Base-by-base conservation (phyloP, 2,329 filamentous ascomycete species). In the Verticillium isaacii region DNA sequence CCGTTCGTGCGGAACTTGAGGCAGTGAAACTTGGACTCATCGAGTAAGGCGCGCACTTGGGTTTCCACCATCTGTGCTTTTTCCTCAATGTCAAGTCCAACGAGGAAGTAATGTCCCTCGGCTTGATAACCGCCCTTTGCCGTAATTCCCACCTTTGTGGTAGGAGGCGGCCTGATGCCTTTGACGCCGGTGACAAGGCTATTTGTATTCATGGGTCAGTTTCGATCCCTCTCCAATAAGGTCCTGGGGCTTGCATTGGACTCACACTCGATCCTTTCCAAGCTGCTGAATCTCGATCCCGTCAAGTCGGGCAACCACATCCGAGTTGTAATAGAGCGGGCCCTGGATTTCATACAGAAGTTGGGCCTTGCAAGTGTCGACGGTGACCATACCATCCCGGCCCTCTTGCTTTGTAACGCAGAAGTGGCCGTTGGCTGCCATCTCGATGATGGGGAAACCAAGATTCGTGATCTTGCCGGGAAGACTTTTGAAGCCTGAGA, bases 391-490 rank as follows among this genome's bases (percentile, higher is more conserved):
- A 0, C 77, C 78, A 17, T 76, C 74, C 8, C 71, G 76, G 1
- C 67, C 68, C 8, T 73, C 70, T 62, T 83, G 80, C 64, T 82
- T 84, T 2, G 80, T 82, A 32, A 84, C 73, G 17, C 80, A 70
- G 32, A 75, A 80, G 2, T 72, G 73, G 0, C 82, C 82, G 62
- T 79, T 75, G 0, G 32, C 67, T 3, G 73, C 75, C 15, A 85
- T 72, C 59, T 84, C 81, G 0, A 77, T 80, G 61, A 85, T 83
- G 0, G 79, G 80, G 56, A 80, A 81, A 3, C 80, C 76, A 19
- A 80, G 73, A 58, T 80, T 75, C 14, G 60, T 19, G 12, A 39
- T 39, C 17, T 36, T 34, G 50, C 60, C 57, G 15, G 62, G 56
- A 5, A 63, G 32, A 11, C 9, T 23, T 60, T 78, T 75, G 63